phyloP scores from a whole-genome alignment of 345 rosid species.

The Carallia pectinifolia region DNA sequence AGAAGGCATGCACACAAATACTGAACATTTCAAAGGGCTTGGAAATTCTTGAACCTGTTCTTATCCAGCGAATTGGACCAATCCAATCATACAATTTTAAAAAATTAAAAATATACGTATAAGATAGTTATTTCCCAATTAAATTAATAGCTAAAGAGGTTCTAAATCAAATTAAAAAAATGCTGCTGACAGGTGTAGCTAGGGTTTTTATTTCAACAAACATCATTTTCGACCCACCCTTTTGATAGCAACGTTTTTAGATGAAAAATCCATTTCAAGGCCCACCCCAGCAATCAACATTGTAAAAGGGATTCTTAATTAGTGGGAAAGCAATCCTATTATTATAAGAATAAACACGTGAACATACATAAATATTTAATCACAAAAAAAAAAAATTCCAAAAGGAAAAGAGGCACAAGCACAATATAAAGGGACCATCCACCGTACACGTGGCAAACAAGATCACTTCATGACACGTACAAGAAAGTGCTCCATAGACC shows the following conservation, averaged over 20 bases:
- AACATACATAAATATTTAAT: too few species aligned
- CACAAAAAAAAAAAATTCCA: too few species aligned
- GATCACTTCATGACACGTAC: not conserved
- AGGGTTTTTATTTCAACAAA: constrained; percentile 47
- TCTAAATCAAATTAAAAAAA: not conserved
- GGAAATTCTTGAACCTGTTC: constrained; percentile 28
- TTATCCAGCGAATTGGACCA: constrained; percentile 28
- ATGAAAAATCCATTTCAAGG: constrained; percentile 37
- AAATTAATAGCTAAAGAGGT: not conserved
- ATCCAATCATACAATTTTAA: constrained; percentile 28
- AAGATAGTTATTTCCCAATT: not conserved
- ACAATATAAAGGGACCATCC: not conserved
- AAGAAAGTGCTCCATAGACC: not conserved
- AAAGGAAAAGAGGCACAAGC: not conserved
- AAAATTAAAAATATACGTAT: not conserved
- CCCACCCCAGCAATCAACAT: constrained; percentile 20
- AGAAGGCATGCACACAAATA: constrained; percentile 20
- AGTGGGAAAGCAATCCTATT: too few species aligned
- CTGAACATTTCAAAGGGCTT: constrained; percentile 24
- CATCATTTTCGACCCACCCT: constrained; percentile 47
- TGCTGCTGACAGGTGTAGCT: constrained; percentile 25
- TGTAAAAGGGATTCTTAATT: constrained; percentile 25
- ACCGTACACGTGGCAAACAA: constrained; percentile 9
- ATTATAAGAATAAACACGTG: too few species aligned
- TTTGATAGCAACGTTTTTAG: constrained; percentile 40